phyloP scores from a whole-genome alignment of 495 filamentous ascomycete species.

The Paragyromitra xinjiangensis region DNA sequence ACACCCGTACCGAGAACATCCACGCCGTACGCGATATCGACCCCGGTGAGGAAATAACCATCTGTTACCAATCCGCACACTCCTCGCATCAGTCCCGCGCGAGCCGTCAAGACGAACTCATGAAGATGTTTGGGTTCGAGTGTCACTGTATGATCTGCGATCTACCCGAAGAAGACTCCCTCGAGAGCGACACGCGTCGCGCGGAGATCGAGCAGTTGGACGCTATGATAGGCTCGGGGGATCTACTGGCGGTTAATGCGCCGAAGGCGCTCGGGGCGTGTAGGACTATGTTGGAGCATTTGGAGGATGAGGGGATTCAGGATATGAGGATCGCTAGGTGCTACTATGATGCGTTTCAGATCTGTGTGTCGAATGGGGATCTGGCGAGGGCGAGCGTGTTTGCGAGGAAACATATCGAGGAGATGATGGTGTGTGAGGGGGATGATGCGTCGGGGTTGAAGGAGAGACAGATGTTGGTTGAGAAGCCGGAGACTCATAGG shows the following conservation, averaged over 20 bases:
- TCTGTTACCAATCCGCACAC: slow-evolving; percentile 59
- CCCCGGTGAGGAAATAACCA: slow-evolving; percentile 61
- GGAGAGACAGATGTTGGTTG: slow-evolving; percentile 57
- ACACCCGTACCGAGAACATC: slow-evolving; percentile 57
- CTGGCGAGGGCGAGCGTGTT: slow-evolving; percentile 62
- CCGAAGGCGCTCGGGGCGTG: slow-evolving; percentile 56
- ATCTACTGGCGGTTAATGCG: slow-evolving; percentile 46
- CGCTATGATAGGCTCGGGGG: slow-evolving; percentile 56
- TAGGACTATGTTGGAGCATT: slow-evolving; percentile 53
- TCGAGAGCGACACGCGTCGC: slow-evolving; percentile 58
- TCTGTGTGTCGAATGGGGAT: slow-evolving; percentile 62
- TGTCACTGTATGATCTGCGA: slow-evolving; percentile 60
- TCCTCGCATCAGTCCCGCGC: slow-evolving; percentile 42
- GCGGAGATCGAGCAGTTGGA: slow-evolving; percentile 57
- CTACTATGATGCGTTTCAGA: slow-evolving; percentile 63
- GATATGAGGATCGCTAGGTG: slow-evolving; percentile 56
- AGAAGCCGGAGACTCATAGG: slow-evolving; percentile 59
- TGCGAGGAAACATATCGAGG: slow-evolving; percentile 59
- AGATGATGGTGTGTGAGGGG: slow-evolving; percentile 58
- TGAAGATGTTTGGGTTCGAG: slow-evolving; percentile 60
- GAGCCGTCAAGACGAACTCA: slow-evolving; percentile 52
- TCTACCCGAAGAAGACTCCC: slow-evolving; percentile 50
- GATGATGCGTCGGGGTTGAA: slow-evolving; percentile 57
- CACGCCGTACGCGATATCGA: slow-evolving; percentile 60
- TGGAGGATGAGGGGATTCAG: slow-evolving; percentile 57